Conservation (phyloP, 2,329 filamentous ascomycete species). For the Sarocladiaceae sp. region DNA sequence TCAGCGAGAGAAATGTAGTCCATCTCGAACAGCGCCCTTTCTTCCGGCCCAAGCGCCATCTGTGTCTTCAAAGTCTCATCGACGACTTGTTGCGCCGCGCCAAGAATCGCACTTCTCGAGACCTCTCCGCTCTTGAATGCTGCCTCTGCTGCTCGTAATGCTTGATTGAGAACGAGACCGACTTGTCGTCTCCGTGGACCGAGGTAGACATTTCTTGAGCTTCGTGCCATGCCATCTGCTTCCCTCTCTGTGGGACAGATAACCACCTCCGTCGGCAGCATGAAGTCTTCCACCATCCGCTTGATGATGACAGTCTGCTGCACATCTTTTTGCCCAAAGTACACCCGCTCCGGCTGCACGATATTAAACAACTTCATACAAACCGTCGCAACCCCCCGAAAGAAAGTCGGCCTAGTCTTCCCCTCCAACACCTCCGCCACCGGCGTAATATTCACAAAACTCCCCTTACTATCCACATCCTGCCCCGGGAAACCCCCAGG, state of each 20-base stretch:
- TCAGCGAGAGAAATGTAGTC: constrained; percentile 93
- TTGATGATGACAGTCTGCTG: constrained; percentile 92
- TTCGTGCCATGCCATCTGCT: constrained; percentile 78
- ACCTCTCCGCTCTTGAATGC: constrained; percentile 50
- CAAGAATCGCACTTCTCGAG: constrained; percentile 65
- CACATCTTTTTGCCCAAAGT: constrained; percentile 97
- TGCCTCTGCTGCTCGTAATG: constrained; percentile 66
- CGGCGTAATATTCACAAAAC: constrained; percentile 88
- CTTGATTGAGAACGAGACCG: constrained; percentile 67
- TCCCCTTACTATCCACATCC: constrained; percentile 72
- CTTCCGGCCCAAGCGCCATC: constrained; percentile 48
- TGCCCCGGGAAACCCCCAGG: constrained; percentile 71
- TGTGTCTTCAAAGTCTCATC: constrained; percentile 56
- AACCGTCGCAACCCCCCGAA: constrained; percentile 91
- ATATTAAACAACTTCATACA: constrained; percentile 71
- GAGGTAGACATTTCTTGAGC: constrained; percentile 90
- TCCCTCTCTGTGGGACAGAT: constrained; percentile 75
- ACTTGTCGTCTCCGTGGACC: constrained; percentile 68
- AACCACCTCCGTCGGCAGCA: constrained; percentile 69
- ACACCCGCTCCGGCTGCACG: constrained; percentile 62
- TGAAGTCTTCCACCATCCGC: constrained; percentile 83
- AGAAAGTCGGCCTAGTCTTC: constrained; percentile 84
- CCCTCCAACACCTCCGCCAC: constrained; percentile 80
- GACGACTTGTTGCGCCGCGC: constrained; percentile 61
- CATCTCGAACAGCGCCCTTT: constrained; percentile 72